Evolutionary conservation across 495 filamentous ascomycete genomes (phyloP), one percentile per base, ranked within the genome.

Genomic region (Neurospora sp.): DNA sequence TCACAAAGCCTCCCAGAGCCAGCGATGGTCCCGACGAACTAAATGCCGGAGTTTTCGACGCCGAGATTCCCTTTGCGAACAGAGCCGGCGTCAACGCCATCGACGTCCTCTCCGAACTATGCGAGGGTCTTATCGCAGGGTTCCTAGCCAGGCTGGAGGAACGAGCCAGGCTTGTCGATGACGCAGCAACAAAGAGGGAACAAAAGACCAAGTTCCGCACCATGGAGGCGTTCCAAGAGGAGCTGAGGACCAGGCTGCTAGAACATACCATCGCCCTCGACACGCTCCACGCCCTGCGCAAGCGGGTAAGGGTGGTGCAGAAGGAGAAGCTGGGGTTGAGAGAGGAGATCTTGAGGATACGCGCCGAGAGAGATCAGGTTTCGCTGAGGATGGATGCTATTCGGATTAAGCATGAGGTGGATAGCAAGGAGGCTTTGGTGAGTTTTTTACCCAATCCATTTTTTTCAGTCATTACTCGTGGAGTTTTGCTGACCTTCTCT

Each of bases 371-470:
- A 39, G 89, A 93, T 74, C 84, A 87, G 74, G 83, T 94, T 38
- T 89, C 89, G 12, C 76, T 93, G 73, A 86, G 86, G 69, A 91
- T 90, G 86, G 92, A 94, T 75, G 87, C 88, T 12, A 85, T 93
- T 39, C 84, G 91, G 35, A 87, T 86, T 59, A 85, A 84, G 74
- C 89, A 92, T 70, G 84, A 88, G 75, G 81, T 79, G 0, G 83
- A 87, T 14, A 84, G 80, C 37, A 82, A 81, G 73, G 82, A 83
- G 72, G 81, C 83, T 68, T 73, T 86, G 75, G 85, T 86, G 76
- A 72, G 83, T 22, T 14, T 20, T 69, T 69, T 42, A 16, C 40
- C 40, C 40, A 16, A 42, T 18, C 40, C 40, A 42, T 16, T 42
- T 41, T 41, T 7, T 16, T 7, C 6, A 16, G 14, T 7, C 14